Evolutionary conservation across 345 rosid genomes (phyloP).

Genomic region (Trapa incisa): DNA sequence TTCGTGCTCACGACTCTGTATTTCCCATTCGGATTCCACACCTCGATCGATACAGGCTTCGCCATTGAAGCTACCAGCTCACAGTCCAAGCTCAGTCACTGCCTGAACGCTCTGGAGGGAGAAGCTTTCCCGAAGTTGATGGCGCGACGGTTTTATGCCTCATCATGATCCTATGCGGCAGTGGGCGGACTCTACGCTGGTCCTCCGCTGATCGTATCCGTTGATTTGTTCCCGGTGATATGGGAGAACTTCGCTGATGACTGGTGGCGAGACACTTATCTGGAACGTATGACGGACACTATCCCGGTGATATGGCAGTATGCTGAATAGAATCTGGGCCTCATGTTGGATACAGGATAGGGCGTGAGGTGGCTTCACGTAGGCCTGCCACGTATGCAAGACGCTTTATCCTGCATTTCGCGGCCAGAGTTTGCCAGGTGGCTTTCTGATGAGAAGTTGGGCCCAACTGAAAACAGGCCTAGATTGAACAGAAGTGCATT

Average conservation of each 20-base stretch:
- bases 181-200: neutral
- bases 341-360: constrained; percentile 19
- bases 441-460: no score
- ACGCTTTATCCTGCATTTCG: constrained; percentile 12
- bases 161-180: neutral
- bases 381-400: constrained; percentile 17
- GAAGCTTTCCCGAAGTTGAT: neutral
- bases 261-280: constrained; percentile 6
- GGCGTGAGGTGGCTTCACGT: constrained; percentile 11
- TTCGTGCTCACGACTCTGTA: constrained; percentile 94
- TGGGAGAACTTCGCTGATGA: neutral
- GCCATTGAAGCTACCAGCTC: constrained; percentile 39
- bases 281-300: constrained; percentile 4
- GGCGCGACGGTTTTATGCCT: neutral
- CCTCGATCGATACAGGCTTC: constrained; percentile 83
- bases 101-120: neutral
- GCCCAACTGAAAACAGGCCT: no score
- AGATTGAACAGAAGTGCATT: no score
- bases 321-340: constrained; percentile 12
- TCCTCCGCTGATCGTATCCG: constrained; percentile 4
- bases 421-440: constrained; percentile 12
- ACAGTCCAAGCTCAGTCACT: constrained; percentile 4
- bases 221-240: neutral
- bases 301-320: neutral
- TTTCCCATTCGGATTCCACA: constrained; percentile 80